phyloP scores from a whole-genome alignment of 306 rosid species.

The Glycine latifolia region DNA sequence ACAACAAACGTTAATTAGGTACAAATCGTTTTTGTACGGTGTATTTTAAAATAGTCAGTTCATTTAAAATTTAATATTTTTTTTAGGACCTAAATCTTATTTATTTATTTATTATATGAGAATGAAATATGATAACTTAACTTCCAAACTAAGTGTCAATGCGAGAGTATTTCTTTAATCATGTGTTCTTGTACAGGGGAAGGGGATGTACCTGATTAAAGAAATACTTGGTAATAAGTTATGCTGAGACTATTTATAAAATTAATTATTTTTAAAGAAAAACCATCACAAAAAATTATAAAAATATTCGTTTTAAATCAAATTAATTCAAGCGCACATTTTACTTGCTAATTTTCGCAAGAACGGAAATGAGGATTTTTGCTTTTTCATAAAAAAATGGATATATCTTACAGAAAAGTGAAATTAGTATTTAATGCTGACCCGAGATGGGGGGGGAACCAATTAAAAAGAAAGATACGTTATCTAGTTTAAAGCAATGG shows the following conservation, averaged over 20 bases:
- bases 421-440: background rate
- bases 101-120: background rate
- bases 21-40: background rate
- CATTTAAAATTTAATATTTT: background rate
- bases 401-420: background rate
- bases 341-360: background rate
- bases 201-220: no score
- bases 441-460: background rate
- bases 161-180: no score
- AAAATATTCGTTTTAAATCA: background rate
- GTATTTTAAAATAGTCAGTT: background rate
- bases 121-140: background rate
- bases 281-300: background rate
- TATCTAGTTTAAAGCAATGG: constrained; percentile 20
- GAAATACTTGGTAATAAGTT: no score
- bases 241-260: background rate
- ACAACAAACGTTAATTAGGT: background rate
- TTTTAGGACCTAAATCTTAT: background rate
- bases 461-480: background rate
- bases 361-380: background rate
- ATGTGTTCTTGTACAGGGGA: no score
- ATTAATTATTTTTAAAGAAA: background rate
- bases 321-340: background rate
- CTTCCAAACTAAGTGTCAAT: background rate
- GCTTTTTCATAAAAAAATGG: background rate